Conservation (phyloP, 2,329 filamentous ascomycete species). For the Cordyceps javanica region DNA sequence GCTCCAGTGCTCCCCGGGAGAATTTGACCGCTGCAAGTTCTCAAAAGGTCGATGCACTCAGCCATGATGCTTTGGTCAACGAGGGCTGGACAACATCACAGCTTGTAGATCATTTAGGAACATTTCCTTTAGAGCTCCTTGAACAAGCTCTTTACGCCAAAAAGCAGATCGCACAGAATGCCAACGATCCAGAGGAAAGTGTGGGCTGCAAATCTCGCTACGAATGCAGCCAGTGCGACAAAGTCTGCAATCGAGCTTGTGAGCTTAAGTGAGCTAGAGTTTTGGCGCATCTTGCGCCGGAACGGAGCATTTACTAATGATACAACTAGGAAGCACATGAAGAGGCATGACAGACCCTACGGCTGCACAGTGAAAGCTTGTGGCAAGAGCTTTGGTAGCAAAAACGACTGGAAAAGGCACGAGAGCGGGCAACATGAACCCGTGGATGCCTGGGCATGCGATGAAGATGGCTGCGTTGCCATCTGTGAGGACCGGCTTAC, state of each 20-base stretch:
- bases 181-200: slow-evolving; percentile 11
- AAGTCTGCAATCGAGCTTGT: slow-evolving; percentile 43
- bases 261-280: slow-evolving; percentile 47
- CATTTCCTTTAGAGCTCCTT: slow-evolving; percentile 27
- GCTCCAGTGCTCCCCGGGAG: not conserved
- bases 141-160: slow-evolving; percentile 24
- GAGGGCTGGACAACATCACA: slow-evolving; percentile 3
- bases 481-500: slow-evolving; percentile 17
- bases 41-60: not conserved
- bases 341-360: slow-evolving; percentile 75
- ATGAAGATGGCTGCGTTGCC: slow-evolving; percentile 41
- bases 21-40: not conserved
- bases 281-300: not conserved
- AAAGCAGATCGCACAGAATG: not conserved
- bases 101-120: slow-evolving; percentile 21
- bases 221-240: slow-evolving; percentile 37
- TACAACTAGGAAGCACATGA: slow-evolving; percentile 66
- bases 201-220: slow-evolving; percentile 15
- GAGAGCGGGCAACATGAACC: slow-evolving; percentile 75
- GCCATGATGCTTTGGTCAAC: not conserved
- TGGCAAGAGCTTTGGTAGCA: slow-evolving; percentile 74
- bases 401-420: slow-evolving; percentile 91
- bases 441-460: slow-evolving; percentile 66
- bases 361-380: slow-evolving; percentile 71
- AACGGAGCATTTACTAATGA: slow-evolving; percentile 15